Evolutionary conservation across 2,329 filamentous ascomycete species (phyloP).

Genomic region (Cordyceps militaris): DNA sequence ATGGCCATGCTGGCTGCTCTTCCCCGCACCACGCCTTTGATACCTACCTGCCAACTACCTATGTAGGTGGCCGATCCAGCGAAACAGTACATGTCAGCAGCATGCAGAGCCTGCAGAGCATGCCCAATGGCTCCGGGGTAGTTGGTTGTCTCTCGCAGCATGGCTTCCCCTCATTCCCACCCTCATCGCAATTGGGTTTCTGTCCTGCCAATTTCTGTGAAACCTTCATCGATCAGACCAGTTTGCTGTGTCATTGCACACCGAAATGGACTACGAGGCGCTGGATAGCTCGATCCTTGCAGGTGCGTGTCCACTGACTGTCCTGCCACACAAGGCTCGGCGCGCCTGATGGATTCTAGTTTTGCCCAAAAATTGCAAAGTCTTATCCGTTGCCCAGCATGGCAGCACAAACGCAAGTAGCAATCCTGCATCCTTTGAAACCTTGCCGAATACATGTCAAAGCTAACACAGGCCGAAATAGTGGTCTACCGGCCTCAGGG

Average conservation of each 20-base stretch:
- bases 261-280: neutral
- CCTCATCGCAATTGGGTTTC: too few relatives aligned
- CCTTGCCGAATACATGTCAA: neutral
- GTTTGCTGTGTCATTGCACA: neutral
- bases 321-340: neutral
- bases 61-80: too few relatives aligned
- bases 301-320: neutral
- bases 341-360: neutral
- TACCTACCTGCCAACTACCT: too few relatives aligned
- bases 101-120: too few relatives aligned
- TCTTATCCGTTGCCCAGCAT: neutral
- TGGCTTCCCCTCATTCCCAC: too few relatives aligned
- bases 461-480: neutral
- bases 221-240: neutral
- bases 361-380: neutral
- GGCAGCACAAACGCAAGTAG: constrained; percentile 2
- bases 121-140: too few relatives aligned
- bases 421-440: neutral
- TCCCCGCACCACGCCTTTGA: too few relatives aligned
- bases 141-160: too few relatives aligned
- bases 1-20: too few relatives aligned
- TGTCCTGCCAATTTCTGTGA: neutral
- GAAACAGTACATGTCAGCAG: too few relatives aligned
- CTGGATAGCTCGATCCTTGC: constrained; percentile 1
- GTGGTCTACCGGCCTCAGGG: constrained; percentile 11